Evolutionary conservation across 345 rosid genomes (phyloP), one percentile per base, ranked within the genome.

Genomic region (Linum tenue): DNA sequence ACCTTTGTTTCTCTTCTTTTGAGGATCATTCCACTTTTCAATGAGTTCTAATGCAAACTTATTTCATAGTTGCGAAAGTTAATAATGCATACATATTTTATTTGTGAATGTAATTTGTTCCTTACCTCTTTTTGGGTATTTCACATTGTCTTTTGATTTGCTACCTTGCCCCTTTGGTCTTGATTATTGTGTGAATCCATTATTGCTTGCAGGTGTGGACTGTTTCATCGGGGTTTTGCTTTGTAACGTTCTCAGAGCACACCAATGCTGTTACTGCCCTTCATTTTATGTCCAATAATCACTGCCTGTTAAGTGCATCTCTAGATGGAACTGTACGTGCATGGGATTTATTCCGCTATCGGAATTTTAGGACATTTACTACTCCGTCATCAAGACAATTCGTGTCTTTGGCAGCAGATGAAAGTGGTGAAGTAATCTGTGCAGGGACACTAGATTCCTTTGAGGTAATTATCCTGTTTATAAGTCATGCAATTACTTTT

Each of bases 311-410:
- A 60, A 94, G 96, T 57, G 96, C 96, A 62, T 94, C 99, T 67
- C 80, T 94, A 44, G 99, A 90, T 72, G 97, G 99, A 37, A 94
- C 97, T 66, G 95, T 94, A 64, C 99, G 97, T 75, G 97, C 99
- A 41, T 94, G 99, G 99, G 99, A 94, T 84, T 82, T 94, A 73
- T 72, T 82, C 60, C 95, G 97, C 16, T 94, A 88, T 72, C 82
- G 92, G 69, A 94, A 94, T 75, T 94, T 88, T 76, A 86, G 96
- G 81, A 90, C 96, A 65, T 90, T 90, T 72, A 88, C 92, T 7
- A 83, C 99, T 69, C 97, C 99, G 65, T 80, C 90, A 69, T 84
- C 96, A 37, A 83, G 95, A 73, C 99, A 94, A 71, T 88, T 94
- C 83, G 97, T 90, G 68, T 94, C 99, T 72, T 77, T 94, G 77